Conservation (phyloP, 2,329 filamentous ascomycete species). For the Fusarium sp. region DNA sequence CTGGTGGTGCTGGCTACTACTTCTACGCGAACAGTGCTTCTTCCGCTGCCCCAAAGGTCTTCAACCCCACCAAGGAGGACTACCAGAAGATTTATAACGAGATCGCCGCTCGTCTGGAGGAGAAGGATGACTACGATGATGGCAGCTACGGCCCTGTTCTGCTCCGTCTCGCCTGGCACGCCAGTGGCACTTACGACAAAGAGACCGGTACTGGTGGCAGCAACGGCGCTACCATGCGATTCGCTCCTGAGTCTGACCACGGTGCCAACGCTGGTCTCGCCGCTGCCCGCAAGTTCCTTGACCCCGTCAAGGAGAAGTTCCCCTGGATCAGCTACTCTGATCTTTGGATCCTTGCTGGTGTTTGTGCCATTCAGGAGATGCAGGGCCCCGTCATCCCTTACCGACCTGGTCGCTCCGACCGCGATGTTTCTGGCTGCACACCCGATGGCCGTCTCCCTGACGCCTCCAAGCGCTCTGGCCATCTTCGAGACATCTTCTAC, state of each 20-base stretch:
- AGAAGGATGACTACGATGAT: conserved; percentile 96
- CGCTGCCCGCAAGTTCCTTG: conserved; percentile 90
- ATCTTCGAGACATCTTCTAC: conserved; percentile 92
- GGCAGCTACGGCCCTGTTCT: conserved; percentile 95
- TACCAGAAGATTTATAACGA: conserved; percentile 97
- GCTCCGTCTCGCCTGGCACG: conserved; percentile 93
- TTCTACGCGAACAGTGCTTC: conserved; percentile 72
- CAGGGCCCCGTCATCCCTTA: conserved; percentile 89
- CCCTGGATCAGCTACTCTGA: conserved; percentile 98
- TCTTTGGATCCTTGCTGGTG: conserved; percentile 92
- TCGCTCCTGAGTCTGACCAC: conserved; percentile 88
- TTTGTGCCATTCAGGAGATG: conserved; percentile 94
- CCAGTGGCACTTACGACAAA: conserved; percentile 92
- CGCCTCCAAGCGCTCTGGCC: conserved; percentile 80
- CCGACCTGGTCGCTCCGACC: conserved; percentile 87
- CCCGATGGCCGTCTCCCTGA: conserved; percentile 92
- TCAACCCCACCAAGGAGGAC: conserved; percentile 85
- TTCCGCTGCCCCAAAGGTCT: conserved; percentile 68
- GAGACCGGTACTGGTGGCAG: conserved; percentile 90
- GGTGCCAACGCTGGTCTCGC: conserved; percentile 94
- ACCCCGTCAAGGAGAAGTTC: conserved; percentile 89
- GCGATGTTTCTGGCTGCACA: conserved; percentile 86
- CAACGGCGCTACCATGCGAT: conserved; percentile 98
- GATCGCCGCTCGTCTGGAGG: conserved; percentile 83
- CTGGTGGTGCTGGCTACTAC: conserved; percentile 76